Evolutionary conservation across 306 rosid genomes (phyloP).

Genomic region (Prunus dulcis): DNA sequence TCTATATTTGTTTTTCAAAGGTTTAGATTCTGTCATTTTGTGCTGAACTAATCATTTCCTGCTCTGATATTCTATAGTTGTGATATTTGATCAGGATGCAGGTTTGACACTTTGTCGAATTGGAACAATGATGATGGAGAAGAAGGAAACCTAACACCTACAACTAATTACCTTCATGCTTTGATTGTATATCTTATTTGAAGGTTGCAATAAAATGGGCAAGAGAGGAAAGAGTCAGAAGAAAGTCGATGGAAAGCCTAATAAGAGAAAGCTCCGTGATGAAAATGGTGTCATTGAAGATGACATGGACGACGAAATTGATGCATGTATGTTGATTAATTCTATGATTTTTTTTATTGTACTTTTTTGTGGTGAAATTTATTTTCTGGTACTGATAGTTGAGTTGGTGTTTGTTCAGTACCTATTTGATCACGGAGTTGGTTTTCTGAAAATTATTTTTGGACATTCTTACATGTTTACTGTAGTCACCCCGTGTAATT

Average conservation of each 20-base stretch:
- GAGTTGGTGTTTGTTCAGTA: not conserved
- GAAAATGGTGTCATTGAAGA: constrained; percentile 23
- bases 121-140: too few species aligned
- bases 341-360: not conserved
- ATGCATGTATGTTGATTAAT: constrained; percentile 54
- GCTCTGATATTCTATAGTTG: too few species aligned
- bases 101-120: too few species aligned
- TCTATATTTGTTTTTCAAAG: too few species aligned
- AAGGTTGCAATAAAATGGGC: constrained; percentile 42
- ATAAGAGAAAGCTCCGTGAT: constrained; percentile 27
- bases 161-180: not conserved
- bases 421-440: not conserved
- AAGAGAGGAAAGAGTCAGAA: constrained; percentile 51
- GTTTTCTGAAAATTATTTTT: too few species aligned
- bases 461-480: not conserved
- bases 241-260: constrained; percentile 25
- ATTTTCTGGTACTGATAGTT: too few species aligned
- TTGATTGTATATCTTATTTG: not conserved
- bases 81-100: too few species aligned
- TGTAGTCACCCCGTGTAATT: not conserved
- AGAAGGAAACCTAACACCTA: too few species aligned
- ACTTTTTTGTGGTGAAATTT: not conserved
- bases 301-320: constrained; percentile 86
- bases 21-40: too few species aligned
- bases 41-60: too few species aligned